These are phyloP conservation scores for Orbilia oligospora DNA, from an alignment of 2,329 filamentous ascomycete species.

Conservation along the genomic window DNA sequence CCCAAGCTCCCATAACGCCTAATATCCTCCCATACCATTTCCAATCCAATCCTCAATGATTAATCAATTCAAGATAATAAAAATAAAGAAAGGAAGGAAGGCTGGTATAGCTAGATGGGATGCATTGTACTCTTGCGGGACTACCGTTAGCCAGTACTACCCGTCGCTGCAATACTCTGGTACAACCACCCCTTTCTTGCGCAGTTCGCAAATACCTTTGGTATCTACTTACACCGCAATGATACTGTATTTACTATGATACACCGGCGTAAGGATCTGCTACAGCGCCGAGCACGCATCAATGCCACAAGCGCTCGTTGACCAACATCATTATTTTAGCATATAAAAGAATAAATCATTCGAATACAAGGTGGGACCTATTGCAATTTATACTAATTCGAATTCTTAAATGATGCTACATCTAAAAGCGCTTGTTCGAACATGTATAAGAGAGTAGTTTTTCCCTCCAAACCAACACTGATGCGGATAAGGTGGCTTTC, in stretches of 20 bases:
- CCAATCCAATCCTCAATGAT: not conserved
- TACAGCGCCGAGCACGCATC: not conserved
- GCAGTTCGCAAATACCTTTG: not conserved
- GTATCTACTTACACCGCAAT: slow-evolving; percentile 2
- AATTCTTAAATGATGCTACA: slow-evolving; percentile 2
- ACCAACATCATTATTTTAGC: not conserved
- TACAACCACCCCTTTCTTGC: not conserved
- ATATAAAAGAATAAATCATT: not conserved
- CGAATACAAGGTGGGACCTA: not conserved
- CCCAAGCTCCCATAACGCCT: slow-evolving; percentile 36
- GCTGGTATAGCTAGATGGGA: not conserved
- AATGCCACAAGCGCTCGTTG: not conserved
- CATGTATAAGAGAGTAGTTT: slow-evolving; percentile 25
- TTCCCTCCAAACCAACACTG: slow-evolving; percentile 89
- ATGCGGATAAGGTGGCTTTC: slow-evolving; percentile 84
- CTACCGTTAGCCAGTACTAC: not conserved
- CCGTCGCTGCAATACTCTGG: not conserved
- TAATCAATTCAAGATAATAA: not conserved
- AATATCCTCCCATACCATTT: not conserved
- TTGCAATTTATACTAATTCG: slow-evolving; percentile 9
- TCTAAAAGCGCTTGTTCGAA: slow-evolving; percentile 43
- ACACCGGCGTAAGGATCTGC: not conserved
- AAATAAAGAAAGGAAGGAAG: not conserved
- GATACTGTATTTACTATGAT: not conserved
- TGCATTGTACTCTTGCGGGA: not conserved